Evolutionary conservation across 1,284 basidiomycete species (phyloP).

Genomic region (Peniophora sp.): DNA sequence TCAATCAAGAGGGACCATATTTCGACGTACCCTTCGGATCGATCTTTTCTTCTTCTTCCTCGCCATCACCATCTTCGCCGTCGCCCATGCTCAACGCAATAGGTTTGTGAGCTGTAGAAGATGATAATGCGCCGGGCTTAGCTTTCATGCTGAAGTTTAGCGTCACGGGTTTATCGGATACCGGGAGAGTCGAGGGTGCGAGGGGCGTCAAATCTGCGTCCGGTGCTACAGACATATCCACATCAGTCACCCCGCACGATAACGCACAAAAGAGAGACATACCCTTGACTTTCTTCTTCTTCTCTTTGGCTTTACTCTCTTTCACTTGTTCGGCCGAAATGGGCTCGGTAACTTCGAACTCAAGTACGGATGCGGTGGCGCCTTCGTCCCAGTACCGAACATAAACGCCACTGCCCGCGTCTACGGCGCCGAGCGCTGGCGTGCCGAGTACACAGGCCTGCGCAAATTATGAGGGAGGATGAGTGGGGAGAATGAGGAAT

Average conservation of each 20-base stretch:
- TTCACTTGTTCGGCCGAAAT: slow-evolving; percentile 30
- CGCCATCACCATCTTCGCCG: slow-evolving; percentile 23
- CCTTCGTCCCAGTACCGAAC: slow-evolving; percentile 81
- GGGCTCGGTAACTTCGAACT: slow-evolving; percentile 72
- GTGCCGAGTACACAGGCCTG: slow-evolving; percentile 56
- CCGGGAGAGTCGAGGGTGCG: slow-evolving; percentile 56
- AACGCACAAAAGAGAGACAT: not conserved
- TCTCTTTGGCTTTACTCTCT: slow-evolving; percentile 36
- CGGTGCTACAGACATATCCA: slow-evolving; percentile 1
- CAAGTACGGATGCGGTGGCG: slow-evolving; percentile 60
- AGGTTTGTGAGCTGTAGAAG: slow-evolving; percentile 15
- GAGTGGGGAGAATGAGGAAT: too few relatives aligned
- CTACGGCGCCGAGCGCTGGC: slow-evolving; percentile 55
- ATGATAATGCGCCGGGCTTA: slow-evolving; percentile 20
- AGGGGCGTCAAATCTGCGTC: slow-evolving; percentile 20
- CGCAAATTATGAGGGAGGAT: too few relatives aligned
- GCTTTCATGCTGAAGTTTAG: slow-evolving; percentile 54
- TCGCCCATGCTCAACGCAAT: slow-evolving; percentile 39
- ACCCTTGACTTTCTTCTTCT: slow-evolving; percentile 62
- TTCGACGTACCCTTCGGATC: slow-evolving; percentile 40
- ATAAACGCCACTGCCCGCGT: slow-evolving; percentile 41
- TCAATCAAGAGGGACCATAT: too few relatives aligned
- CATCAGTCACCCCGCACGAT: not conserved
- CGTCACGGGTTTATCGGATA: slow-evolving; percentile 73
- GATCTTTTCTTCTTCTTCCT: slow-evolving; percentile 17